Evolutionary conservation across 73 alveolate genomes (phyloP).

Genomic region (Uronychia setigera): DNA sequence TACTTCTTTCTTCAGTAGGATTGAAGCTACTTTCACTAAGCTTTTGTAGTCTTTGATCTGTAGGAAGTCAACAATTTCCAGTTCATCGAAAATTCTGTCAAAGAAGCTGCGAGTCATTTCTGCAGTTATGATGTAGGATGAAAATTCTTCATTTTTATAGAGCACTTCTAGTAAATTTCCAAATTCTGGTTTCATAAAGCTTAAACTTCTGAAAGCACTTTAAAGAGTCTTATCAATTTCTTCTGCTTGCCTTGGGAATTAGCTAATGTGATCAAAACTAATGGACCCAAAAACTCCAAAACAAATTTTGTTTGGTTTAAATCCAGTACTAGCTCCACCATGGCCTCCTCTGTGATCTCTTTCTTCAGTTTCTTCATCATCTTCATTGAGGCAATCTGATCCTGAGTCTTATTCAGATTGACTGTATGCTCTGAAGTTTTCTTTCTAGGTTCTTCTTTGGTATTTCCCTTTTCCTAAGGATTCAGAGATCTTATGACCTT

Average conservation of each 20-base stretch:
- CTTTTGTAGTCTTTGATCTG: neutral
- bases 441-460: too few relatives aligned
- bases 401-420: neutral
- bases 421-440: neutral
- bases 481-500: too few relatives aligned
- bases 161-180: neutral
- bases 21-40: neutral
- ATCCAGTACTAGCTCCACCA: too few relatives aligned
- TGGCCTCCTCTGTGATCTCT: neutral
- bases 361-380: neutral
- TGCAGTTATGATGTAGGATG: neutral
- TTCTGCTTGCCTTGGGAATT: neutral
- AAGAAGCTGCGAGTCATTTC: neutral
- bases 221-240: neutral
- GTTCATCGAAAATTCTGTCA: neutral
- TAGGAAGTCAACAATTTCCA: neutral
- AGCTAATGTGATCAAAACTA: neutral
- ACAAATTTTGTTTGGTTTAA: neutral
- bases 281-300: conserved; percentile 16
- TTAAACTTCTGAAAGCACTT: neutral
- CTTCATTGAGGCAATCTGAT: conserved; percentile 3
- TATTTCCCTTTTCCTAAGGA: too few relatives aligned
- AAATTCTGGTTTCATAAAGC: conserved; percentile 2
- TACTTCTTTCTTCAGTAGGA: neutral
- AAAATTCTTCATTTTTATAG: neutral